Evolutionary conservation across 495 filamentous ascomycete species (phyloP).

Genomic region (Hypoxylon subgilvum): DNA sequence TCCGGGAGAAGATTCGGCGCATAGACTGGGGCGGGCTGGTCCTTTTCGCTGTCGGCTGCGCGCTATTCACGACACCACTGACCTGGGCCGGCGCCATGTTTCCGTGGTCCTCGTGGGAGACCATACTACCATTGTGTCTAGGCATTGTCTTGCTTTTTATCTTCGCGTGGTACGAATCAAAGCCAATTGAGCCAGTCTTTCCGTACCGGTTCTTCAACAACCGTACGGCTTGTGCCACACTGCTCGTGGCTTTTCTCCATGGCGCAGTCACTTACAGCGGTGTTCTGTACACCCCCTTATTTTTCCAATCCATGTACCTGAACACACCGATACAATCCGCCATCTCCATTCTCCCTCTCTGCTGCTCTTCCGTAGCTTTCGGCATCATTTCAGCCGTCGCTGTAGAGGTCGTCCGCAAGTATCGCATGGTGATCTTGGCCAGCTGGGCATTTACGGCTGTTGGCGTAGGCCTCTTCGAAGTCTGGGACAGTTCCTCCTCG

Average conservation of each 20-base stretch:
- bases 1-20: conserved; percentile 19
- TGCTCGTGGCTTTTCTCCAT: too few relatives aligned
- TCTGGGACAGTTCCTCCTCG: too few relatives aligned
- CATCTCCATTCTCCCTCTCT: conserved; percentile 32
- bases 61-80: conserved; percentile 34
- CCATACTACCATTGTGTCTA: neutral
- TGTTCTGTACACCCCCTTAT: conserved; percentile 43
- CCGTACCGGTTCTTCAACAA: too few relatives aligned
- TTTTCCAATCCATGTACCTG: conserved; percentile 41
- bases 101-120: conserved; percentile 41
- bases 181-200: conserved; percentile 28
- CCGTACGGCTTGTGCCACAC: too few relatives aligned
- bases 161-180: conserved; percentile 42
- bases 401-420: conserved; percentile 16
- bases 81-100: conserved; percentile 44
- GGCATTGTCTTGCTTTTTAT: conserved; percentile 35
- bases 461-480: conserved; percentile 29
- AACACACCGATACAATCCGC: conserved; percentile 32
- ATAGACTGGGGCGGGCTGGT: conserved; percentile 56
- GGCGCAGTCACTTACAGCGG: too few relatives aligned
- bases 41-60: conserved; percentile 27
- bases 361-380: conserved; percentile 10
- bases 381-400: conserved; percentile 17
- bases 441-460: conserved; percentile 31
- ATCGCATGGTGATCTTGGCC: conserved; percentile 20